Evolutionary conservation across 164 flowering plant genomes (phyloP), one percentile per base, ranked within the genome.

Genomic region (Stephania japonica): DNA sequence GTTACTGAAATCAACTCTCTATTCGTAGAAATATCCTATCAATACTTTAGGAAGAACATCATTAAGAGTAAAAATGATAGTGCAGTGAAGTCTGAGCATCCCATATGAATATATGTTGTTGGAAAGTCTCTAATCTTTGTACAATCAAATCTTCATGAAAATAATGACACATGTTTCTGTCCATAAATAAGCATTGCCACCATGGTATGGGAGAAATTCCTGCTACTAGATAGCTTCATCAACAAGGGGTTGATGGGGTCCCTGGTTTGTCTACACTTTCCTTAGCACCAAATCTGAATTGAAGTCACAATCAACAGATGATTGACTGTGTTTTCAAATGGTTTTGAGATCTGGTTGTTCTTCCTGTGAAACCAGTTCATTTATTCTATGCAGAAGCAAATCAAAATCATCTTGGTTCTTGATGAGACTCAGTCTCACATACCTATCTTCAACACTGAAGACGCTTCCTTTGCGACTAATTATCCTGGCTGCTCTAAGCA

Each of bases 381-480:
- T 23, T 19, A 86, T 65, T 18, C 64, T 73, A 1, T 72, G 73
- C 19, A 85, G 26, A 67, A 85, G 61, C 61, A 70, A 59, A 49
- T 87, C 83, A 62, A 90, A 87, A 69, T 84, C 83, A 71, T 87
- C 87, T 59, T 82, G 72, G 53, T 77, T 75, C 76, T 75, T 81
- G 56, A 85, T 56, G 64, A 90, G 84, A 77, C 91, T 87, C 32
- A 91, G 85, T 1, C 92, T 84, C 0, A 84, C 85, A 73, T 81
- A 84, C 7, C 84, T 82, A 18, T 59, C 74, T 19, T 78, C 91
- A 18, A 78, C 86, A 25, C 74, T 26, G 53, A 83, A 90, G 3
- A 4, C 0, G 7, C 49, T 72, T 4, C 94, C 97, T 12, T 1
- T 8, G 4, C 88, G 85, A 26, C 97, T 87, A 19, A 79, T 81